Base-by-base conservation (phyloP, 2,329 filamentous ascomycete genomes). In the Fusarium cicatricum region DNA sequence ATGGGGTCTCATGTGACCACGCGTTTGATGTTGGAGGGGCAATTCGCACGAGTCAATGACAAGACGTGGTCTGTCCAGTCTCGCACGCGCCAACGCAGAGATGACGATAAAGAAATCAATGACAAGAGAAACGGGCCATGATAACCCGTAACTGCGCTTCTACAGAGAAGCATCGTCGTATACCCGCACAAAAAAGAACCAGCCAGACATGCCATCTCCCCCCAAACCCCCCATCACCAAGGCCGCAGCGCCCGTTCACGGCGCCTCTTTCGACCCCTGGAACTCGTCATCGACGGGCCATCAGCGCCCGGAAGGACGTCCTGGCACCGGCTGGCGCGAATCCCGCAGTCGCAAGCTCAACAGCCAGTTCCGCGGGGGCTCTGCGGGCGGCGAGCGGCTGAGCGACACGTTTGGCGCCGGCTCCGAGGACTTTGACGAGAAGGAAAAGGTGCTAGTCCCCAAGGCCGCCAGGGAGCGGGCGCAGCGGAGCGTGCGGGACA, bases 251-350 rank as follows among this genome's bases (percentile, higher is more conserved):
- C 80, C 82, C 17, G 71, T 68, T 31, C 72, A 75, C 67, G 73
- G 75, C 21, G 74, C 75, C 31, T 69, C 70, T 55, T 90, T 89
- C 67, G 88, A 90, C 72, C 80, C 85, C 5, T 90, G 87, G 86
- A 92, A 92, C 75, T 88, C 87, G 12, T 85, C 86, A 11, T 86
- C 88, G 6, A 88, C 89, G 1, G 91, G 91, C 39, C 91, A 97
- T 72, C 92, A 96, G 74, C 83, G 86, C 34, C 85, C 90, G 36
- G 90, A 94, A 55, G 87, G 85, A 55, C 76, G 78, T 4, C 80
- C 89, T 2, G 83, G 85, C 2, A 82, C 83, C 19, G 62, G 85
- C 70, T 96, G 92, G 91, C 86, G 90, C 19, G 80, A 86, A 44
- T 89, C 86, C 12, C 85, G 91, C 36, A 84, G 81, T 38, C 74